Base-by-base conservation (phyloP, 441 rosid species). In the Erodium moschatum region DNA sequence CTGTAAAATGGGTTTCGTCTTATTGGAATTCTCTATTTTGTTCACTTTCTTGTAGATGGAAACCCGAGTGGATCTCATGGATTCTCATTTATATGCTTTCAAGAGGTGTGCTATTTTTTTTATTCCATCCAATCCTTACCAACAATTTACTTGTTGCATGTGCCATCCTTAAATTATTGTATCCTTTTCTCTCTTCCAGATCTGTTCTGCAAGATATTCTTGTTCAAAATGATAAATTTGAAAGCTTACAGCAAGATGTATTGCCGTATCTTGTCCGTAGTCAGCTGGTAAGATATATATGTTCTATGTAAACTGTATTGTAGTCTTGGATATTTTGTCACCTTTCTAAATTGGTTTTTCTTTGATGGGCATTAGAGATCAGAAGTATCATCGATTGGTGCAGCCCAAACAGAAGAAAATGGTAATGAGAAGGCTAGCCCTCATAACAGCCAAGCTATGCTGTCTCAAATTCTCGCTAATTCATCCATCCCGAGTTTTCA, bases 21-120 rank as follows among this genome's bases (percentile, higher is more conserved):
- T 67, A 54, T 48, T 27, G 70, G 67, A 40, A 69, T 75, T 58
- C 70, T 70, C 40, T 64, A 35, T 27, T 54, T 70, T 70, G 73
- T 71, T 78, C 60, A 21, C 29, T 69, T 67, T 69, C 40, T 6
- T 70, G 64, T 79, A 93, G 97, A 89, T 93, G 95, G 97, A 93
- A 74, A 79, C 90, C 67, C 86, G 81, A 77, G 85, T 89, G 70
- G 97, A 93, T 88, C 88, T 93, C 75, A 83, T 93, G 87, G 98
- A 93, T 82, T 87, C 89, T 71, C 97, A 93, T 84, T 75, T 93
- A 86, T 93, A 93, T 71, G 97, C 98, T 27, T 90, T 93, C 85
- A 93, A 89, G 81, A 88, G 96, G 98, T 93, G 77, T 67, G 84
- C 29, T 63, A 1, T 61, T 54, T 66, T 64, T 50, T 66, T 3